Percentiles rank a stretch among this genome's conserved stretches.
Evolutionary conservation across 2,329 filamentous ascomycete genomes (phyloP).

Genomic region (Exserohilum turcica): DNA sequence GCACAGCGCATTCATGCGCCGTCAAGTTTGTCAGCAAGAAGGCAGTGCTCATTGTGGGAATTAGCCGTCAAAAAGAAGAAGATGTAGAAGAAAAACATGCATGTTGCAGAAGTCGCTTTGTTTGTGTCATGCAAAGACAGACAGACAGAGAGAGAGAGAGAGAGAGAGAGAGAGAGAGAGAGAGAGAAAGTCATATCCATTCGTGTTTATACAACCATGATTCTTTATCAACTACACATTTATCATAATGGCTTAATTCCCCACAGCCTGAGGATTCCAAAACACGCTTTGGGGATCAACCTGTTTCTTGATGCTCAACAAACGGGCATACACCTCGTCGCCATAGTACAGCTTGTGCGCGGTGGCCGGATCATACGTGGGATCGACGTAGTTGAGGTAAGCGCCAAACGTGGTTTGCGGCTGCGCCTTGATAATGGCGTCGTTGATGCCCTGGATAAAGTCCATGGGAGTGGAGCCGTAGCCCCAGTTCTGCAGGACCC

Average conservation of each 20-base stretch:
- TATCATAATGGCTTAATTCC: constrained; percentile 20
- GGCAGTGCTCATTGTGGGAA: too few relatives aligned
- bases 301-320: constrained; percentile 48
- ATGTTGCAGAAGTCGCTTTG: too few relatives aligned
- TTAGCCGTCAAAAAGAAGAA: too few relatives aligned
- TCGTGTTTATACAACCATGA: too few relatives aligned
- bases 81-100: too few relatives aligned
- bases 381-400: constrained; percentile 62
- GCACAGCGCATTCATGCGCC: too few relatives aligned
- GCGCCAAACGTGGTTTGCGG: constrained; percentile 52
- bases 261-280: constrained; percentile 48
- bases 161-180: too few relatives aligned
- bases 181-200: too few relatives aligned
- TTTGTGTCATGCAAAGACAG: too few relatives aligned
- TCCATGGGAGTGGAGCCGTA: constrained; percentile 29
- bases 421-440: constrained; percentile 47
- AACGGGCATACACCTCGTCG: constrained; percentile 39
- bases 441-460: constrained; percentile 53
- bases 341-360: constrained; percentile 59
- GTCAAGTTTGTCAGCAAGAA: too few relatives aligned
- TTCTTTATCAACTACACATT: not conserved
- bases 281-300: constrained; percentile 49
- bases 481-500: constrained; percentile 48
- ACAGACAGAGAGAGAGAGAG: too few relatives aligned
- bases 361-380: constrained; percentile 52